Evolutionary conservation across 1,139 yeast genomes (phyloP).

Genomic region (Geotrichum fermentans): DNA sequence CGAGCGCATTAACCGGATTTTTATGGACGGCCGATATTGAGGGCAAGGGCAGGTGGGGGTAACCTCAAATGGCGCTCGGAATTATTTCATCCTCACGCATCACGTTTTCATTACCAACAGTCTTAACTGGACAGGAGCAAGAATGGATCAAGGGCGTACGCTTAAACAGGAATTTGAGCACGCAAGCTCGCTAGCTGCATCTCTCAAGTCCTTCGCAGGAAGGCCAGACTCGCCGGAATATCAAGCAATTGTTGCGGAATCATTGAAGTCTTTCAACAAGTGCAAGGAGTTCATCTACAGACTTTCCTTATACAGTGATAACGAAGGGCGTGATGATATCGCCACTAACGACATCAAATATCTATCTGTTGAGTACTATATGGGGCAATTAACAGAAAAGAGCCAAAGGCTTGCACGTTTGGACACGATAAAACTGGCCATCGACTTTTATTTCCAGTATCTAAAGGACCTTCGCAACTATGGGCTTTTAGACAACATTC

Average conservation of each 20-base stretch:
- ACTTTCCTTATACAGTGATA: conserved; percentile 51
- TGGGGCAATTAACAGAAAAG: conserved; percentile 40
- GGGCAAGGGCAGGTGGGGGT: too few relatives aligned
- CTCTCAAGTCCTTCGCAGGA: conserved; percentile 12
- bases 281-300: conserved; percentile 29
- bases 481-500: conserved; percentile 11
- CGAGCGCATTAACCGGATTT: too few relatives aligned
- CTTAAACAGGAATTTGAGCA: conserved; percentile 23
- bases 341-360: conserved; percentile 52
- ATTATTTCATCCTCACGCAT: too few relatives aligned
- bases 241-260: conserved; percentile 22
- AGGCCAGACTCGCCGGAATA: conserved; percentile 24
- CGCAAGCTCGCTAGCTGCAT: conserved; percentile 17
- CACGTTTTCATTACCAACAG: too few relatives aligned
- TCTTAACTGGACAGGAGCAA: not conserved
- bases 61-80: too few relatives aligned
- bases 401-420: conserved; percentile 18
- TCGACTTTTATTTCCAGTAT: conserved; percentile 21
- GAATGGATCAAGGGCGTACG: conserved; percentile 17
- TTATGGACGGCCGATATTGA: too few relatives aligned
- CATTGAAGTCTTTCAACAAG: conserved; percentile 21
- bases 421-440: conserved; percentile 21
- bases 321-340: conserved; percentile 55
- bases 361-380: conserved; percentile 46
- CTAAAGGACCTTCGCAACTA: conserved; percentile 15